Evolutionary conservation across 805 yeast genomes (phyloP), one percentile per base, ranked within the genome.

Genomic region (Zygoascus ofunaensis): DNA sequence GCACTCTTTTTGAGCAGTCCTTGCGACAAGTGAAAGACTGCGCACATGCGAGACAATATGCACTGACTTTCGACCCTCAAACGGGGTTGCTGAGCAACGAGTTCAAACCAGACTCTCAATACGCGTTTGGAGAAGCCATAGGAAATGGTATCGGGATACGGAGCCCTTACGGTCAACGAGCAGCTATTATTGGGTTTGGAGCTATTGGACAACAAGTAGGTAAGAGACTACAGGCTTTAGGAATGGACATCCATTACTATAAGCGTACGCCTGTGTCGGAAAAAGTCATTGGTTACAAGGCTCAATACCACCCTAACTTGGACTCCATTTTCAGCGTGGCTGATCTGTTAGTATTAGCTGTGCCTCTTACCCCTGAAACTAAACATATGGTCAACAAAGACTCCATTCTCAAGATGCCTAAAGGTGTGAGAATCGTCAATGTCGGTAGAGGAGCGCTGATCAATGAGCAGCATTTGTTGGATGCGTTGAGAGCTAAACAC

Each of bases 381-480:
- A 52, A 64, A 8, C 71, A 79, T 54, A 57, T 82, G 48, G 62
- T 83, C 48, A 74, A 80, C 54, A 59, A 57, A 28, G 55, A 66
- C 0, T 58, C 79, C 0, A 66, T 84, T 19, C 59, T 62, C 5
- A 52, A 64, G 39, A 65, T 82, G 45, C 69, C 72, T 34, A 63
- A 66, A 34, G 80, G 83, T 1, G 70, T 80, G 4, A 68, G 84
- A 42, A 64, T 84, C 20, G 77, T 84, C 39, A 84, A 84, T 55
- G 77, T 84, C 35, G 94, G 94, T 1, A 68, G 94, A 48, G 94
- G 94, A 1, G 54, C 72, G 2, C 73, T 82, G 30, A 70, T 84
- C 48, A 77, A 82, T 52, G 87, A 80, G 53, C 68, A 72, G n/a
- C 87, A 77, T 2, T 61, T 83, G 39, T 66, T 82, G 8, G 69